Percentiles rank a stretch among this genome's conserved stretches.
These are phyloP conservation scores for Amaranthus palmeri DNA, from an alignment of 148 eudicot species.

Conservation along the genomic window DNA sequence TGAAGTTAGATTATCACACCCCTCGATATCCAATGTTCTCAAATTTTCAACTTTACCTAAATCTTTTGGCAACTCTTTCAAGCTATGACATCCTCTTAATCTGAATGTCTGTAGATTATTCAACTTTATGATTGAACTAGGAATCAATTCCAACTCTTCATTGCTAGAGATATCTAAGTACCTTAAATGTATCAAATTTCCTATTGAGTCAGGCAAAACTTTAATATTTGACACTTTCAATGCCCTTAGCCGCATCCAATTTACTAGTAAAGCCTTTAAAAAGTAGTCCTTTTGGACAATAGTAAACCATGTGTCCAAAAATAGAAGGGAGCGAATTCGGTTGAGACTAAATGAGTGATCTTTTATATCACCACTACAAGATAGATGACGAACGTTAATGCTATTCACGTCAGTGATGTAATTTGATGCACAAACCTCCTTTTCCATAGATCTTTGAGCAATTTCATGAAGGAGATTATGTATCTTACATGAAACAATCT, in stretches of 20 bases:
- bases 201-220: neutral
- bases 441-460: neutral
- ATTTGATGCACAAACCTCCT: neutral
- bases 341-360: neutral
- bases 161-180: neutral
- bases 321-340: neutral
- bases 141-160: neutral
- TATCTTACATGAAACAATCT: neutral
- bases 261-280: neutral
- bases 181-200: neutral
- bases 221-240: neutral
- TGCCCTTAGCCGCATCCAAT: neutral
- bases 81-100: neutral
- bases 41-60: neutral
- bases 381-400: neutral
- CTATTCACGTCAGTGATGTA: too few relatives aligned
- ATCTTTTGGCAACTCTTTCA: neutral
- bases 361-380: neutral
- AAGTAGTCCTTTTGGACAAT: too few relatives aligned
- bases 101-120: neutral
- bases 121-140: neutral
- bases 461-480: neutral
- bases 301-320: neutral
- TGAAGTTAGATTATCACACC: too few relatives aligned
- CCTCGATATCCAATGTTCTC: neutral